Base-by-base conservation (phyloP, 305 asterid species). In the Rubia peregrina region DNA sequence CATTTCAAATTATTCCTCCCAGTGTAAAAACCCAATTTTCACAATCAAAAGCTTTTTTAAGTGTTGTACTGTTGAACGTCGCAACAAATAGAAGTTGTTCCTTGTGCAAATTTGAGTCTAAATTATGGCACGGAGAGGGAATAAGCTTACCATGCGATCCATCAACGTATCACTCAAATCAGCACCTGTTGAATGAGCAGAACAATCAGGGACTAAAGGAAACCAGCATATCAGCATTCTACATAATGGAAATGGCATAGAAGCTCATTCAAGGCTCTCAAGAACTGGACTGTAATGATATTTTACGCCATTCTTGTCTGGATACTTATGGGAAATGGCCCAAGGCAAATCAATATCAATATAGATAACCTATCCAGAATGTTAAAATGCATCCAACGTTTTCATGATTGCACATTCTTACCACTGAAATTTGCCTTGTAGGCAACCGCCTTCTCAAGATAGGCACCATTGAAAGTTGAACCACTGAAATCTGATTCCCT, bases 401-500 rank as follows among this genome's bases (percentile, higher is more conserved):
- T 67, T 22, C 9, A 56, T 10, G 11, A 22, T 51, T 44, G 56
- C 44, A 10, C 24, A 65, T n/a, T 48, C 36, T 9, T 77, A 92
- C 96, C 98, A n/a, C 89, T 60, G 83, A 92, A 92, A 74, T 92
- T 92, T 3, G 95, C 93, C 78, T 81, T 90, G 71, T 85, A 90
- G 4, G 98, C 98, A 48, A 92, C 96, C 0, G 97, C 98, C 78
- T 92, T 92, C 87, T 92, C 98, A 68, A 92, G 92, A 76, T 92
- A 90, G 42, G 97, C 97, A 59, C 98, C 96, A 49, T 87, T 92
- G 84, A 92, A 90, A 46, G 90, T 86, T 21, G 98, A 92, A 69
- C 98, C 95, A 55, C 95, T 90, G 84, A 92, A 92, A 83, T 92
- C 88, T 30, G 97, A 89, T 82, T 93, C 94, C 85, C 98, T 89